Conservation (phyloP, 2,329 filamentous ascomycete species). For the Trichoderma koningii region DNA sequence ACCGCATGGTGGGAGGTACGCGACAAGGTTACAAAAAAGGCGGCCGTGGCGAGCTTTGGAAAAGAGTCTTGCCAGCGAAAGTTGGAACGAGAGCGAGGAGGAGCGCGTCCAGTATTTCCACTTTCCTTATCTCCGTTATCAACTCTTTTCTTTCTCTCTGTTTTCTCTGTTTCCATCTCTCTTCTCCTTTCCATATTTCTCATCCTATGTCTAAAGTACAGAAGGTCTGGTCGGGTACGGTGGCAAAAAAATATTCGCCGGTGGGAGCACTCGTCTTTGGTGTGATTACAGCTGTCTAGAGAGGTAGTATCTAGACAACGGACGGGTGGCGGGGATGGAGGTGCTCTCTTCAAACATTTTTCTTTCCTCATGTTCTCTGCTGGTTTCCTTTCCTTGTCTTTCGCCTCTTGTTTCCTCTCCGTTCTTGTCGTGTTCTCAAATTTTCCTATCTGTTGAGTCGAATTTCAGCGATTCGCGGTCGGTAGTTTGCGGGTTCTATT, state of each 20-base stretch:
- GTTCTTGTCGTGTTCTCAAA: background rate
- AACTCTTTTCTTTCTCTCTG: no score
- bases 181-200: slow-evolving; percentile 21
- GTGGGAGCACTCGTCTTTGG: slow-evolving; percentile 26
- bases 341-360: slow-evolving; percentile 3
- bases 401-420: background rate
- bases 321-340: slow-evolving; percentile 16
- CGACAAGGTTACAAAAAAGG: slow-evolving; percentile 24
- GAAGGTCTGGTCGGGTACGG: slow-evolving; percentile 24
- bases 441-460: slow-evolving; percentile 20
- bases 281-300: slow-evolving; percentile 27
- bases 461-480: slow-evolving; percentile 27
- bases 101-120: slow-evolving; percentile 11
- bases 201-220: slow-evolving; percentile 26
- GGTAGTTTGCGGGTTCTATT: slow-evolving; percentile 26
- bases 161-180: background rate
- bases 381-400: background rate
- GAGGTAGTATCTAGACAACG: slow-evolving; percentile 17
- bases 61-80: slow-evolving; percentile 17
- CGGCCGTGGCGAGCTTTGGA: slow-evolving; percentile 27
- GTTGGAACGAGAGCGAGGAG: slow-evolving; percentile 7
- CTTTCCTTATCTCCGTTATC: background rate
- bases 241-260: slow-evolving; percentile 22
- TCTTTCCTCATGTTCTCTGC: background rate
- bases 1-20: slow-evolving; percentile 10